Base-by-base conservation (phyloP, 2,329 filamentous ascomycete genomes). In the Fusarium fracticaudum region DNA sequence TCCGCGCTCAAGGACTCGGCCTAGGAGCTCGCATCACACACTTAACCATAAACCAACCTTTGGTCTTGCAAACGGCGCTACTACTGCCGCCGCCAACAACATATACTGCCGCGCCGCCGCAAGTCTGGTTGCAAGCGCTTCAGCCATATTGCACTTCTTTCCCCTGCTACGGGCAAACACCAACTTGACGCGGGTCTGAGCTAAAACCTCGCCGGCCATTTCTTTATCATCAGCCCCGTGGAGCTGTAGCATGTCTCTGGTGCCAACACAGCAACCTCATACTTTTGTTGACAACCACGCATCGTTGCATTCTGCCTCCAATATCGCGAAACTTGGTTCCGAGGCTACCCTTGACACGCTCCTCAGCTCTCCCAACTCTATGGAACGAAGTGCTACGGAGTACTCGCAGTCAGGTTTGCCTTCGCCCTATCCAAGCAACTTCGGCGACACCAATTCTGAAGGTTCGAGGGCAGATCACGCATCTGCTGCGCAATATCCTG, bases 381-480 rank as follows among this genome's bases (percentile, higher is more conserved):
- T 89, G 88, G 88, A 90, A 86, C 87, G 88, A 83, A 85, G 85
- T 88, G 88, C 90, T 82, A 85, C 91, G 86, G 92, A 94, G 85
- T 95, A 93, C 87, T 90, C 92, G 90, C 92, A 94, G 90, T 91
- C 92, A 94, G 93, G 92, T 94, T 94, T 94, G 92, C 91, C 88
- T 84, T 90, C 90, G 88, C 89, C 90, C 85, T 91, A 91, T 86
- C 88, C 89, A 83, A 89, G 87, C 86, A 88, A 87, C 84, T 88
- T 88, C 85, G 88, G 86, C 86, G 87, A 90, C 87, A 86, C 90
- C 85, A 89, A 92, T 88, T 95, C 94, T 95, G 94, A 97, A 93
- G 91, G 89, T 84, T 90, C 92, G 84, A 86, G 89, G 86, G 91
- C 93, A 96, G 95, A 97, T 93, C 94, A 94, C 89, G 89, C 93